These are phyloP conservation scores for Botrytis galanthina DNA, from an alignment of 2,329 filamentous ascomycete genomes.

Conservation along the genomic window DNA sequence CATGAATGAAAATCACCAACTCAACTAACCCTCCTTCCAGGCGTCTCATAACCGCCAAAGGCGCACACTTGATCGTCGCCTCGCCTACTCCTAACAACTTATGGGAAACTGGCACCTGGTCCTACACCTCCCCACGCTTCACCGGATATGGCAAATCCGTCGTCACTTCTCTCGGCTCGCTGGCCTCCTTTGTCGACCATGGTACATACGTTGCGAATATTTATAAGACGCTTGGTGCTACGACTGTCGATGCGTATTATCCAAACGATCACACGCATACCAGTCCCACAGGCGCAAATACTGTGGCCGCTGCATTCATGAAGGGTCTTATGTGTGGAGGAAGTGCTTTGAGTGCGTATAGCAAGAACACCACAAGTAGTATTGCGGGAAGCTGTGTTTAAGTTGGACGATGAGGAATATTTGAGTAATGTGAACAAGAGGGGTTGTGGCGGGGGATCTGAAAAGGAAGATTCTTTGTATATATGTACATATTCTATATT, in stretches of 20 bases:
- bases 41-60: conserved; percentile 46
- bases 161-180: conserved; percentile 40
- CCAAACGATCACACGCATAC: conserved; percentile 62
- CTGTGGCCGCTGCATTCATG: conserved; percentile 51
- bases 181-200: conserved; percentile 56
- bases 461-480: neutral
- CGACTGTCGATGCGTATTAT: conserved; percentile 50
- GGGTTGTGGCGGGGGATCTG: neutral
- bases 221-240: conserved; percentile 48
- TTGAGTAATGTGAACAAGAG: neutral
- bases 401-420: neutral
- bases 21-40: conserved; percentile 27
- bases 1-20: neutral
- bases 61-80: conserved; percentile 58
- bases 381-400: conserved; percentile 34
- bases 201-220: conserved; percentile 52
- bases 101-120: conserved; percentile 55
- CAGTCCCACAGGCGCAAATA: conserved; percentile 51
- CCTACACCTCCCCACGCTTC: conserved; percentile 51
- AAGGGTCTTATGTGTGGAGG: conserved; percentile 44
- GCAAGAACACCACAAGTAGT: conserved; percentile 33
- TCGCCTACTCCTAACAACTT: conserved; percentile 63
- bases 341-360: conserved; percentile 29
- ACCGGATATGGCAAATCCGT: conserved; percentile 53
- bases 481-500: neutral